Percentiles rank a stretch among this genome's conserved stretches.
Conservation (phyloP, 75 land plant genomes). For the Pinus albicaulis region DNA sequence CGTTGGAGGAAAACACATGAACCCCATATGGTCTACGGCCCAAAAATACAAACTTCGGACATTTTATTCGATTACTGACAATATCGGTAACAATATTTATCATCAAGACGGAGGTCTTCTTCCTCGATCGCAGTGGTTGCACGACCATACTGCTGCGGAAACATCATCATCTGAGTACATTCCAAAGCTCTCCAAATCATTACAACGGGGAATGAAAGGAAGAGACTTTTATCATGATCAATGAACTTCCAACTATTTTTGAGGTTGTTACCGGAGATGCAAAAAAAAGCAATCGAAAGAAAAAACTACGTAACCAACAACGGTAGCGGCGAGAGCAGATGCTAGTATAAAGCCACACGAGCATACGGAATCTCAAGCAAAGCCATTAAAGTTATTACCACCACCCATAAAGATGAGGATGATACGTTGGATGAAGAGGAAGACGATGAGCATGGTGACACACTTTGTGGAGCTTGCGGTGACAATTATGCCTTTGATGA, state of each 20-base stretch:
- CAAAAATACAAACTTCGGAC: too few relatives aligned
- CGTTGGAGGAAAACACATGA: too few relatives aligned
- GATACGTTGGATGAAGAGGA: conserved; percentile 40
- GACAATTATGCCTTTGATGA: conserved; percentile 49
- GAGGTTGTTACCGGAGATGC: conserved; percentile 64
- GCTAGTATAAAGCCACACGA: conserved; percentile 24
- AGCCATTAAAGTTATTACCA: conserved; percentile 19
- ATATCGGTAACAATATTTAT: too few relatives aligned
- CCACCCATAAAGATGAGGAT: conserved; percentile 32
- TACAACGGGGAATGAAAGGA: conserved; percentile 44
- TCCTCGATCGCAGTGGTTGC: too few relatives aligned
- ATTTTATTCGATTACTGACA: too few relatives aligned
- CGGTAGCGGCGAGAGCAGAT: conserved; percentile 24
- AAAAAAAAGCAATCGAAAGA: conserved; percentile 39
- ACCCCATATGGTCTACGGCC: too few relatives aligned
- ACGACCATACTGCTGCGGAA: too few relatives aligned
- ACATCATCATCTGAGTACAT: too few relatives aligned
- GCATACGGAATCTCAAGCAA: conserved; percentile 21
- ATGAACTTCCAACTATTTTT: conserved; percentile 73
- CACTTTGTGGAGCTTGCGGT: conserved; percentile 59
- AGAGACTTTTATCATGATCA: conserved; percentile 63
- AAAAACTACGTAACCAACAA: conserved; percentile 38
- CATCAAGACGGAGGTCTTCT: too few relatives aligned
- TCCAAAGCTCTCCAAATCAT: too few relatives aligned
- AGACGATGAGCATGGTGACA: conserved; percentile 61